Conservation (phyloP, 208 protist species). For the Acanthamoeba triangularis region DNA sequence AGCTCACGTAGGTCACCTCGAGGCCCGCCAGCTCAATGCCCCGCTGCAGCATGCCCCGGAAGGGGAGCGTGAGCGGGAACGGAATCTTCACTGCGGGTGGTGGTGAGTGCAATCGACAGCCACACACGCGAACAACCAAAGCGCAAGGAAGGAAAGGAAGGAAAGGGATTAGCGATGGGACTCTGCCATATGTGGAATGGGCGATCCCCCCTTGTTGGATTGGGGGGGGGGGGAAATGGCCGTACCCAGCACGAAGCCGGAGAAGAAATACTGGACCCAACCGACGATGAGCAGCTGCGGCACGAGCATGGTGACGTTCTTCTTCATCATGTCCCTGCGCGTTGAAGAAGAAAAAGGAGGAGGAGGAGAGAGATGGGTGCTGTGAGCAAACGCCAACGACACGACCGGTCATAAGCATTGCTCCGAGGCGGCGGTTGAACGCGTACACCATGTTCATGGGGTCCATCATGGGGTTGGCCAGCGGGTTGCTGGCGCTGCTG, state of each 20-base stretch:
- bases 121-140: no score
- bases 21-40: conserved; percentile 96
- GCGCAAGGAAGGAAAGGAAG: background rate
- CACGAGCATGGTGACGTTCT: conserved; percentile 96
- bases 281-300: conserved; percentile 97
- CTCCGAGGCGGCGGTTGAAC: background rate
- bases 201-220: no score
- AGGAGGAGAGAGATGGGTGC: background rate
- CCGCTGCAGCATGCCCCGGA: conserved; percentile 97
- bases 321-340: conserved; percentile 97
- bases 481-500: conserved; percentile 91
- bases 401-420: background rate
- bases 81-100: conserved; percentile 89
- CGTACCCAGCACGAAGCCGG: conserved; percentile 97
- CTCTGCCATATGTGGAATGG: background rate
- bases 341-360: background rate
- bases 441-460: conserved; percentile 52
- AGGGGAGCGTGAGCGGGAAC: conserved; percentile 96
- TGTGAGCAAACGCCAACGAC: background rate
- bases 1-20: conserved; percentile 97
- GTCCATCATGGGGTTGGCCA: conserved; percentile 89
- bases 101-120: background rate
- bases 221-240: conserved; percentile 18
- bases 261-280: conserved; percentile 97
- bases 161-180: background rate